Evolutionary conservation across 495 filamentous ascomycete species (phyloP), one percentile per base, ranked within the genome.

Genomic region (Stereocaulon alpinum): DNA sequence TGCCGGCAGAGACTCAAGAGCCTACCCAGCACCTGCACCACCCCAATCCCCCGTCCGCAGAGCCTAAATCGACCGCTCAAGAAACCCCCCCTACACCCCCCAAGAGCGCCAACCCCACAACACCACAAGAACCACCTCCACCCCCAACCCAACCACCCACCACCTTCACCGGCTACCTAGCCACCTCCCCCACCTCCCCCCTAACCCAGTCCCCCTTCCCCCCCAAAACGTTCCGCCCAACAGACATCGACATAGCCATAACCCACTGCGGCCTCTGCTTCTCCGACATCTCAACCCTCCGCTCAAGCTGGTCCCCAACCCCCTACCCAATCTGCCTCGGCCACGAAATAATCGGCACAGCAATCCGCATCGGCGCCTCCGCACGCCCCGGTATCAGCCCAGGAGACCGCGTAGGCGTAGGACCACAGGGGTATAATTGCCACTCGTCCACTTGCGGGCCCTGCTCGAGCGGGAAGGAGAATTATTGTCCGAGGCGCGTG

Each of bases 251-350:
- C 67, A 87, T 89, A 60, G 74, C 81, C 64, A 75, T 95, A 60
- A 78, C 86, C 0, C 88, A 93, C 73, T 94, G 88, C 70, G 87
- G 89, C 56, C 82, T 96, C 64, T 94, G 90, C 70, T 88, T 85
- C 30, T 79, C 77, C 49, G 88, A 95, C 66, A 55, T 91, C 7
- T 87, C 92, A 72, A 86, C 81, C 20, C 73, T 95, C 2, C 75
- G 81, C 49, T 84, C 80, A 29, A 88, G 88, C 61, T 92, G 88
- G 85, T 79, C 78, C 0, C 77, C 76, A 48, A 80, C 85, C 3
- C 66, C 77, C 53, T 91, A 91, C 69, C 86, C 88, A 29, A 81
- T 78, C 70, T 80, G 82, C 60, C 84, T 86, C 22, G 89, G 88
- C 44, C 89, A 93, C 72, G 91, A 95, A 67, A 91, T 95, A 54